Percentiles rank a stretch among this genome's conserved stretches.
These are phyloP conservation scores for Colletotrichum orchidophilum DNA, from an alignment of 2,329 filamentous ascomycete genomes.

Conservation along the genomic window DNA sequence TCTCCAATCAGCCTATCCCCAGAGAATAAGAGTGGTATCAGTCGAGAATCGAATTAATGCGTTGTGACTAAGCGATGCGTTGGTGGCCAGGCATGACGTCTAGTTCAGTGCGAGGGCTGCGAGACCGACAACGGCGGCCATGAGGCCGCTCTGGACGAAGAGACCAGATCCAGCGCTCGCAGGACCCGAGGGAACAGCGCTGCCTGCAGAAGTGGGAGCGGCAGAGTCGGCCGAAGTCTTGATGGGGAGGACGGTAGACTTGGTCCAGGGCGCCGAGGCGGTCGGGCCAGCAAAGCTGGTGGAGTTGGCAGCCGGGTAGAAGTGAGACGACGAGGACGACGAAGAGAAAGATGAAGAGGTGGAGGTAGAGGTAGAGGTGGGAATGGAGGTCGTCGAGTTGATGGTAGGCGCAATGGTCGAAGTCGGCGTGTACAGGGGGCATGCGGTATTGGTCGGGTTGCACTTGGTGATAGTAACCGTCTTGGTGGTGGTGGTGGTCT, in stretches of 20 bases:
- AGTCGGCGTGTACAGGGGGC: constrained; percentile 47
- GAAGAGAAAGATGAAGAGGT: constrained; percentile 9
- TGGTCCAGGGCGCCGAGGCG: constrained; percentile 38
- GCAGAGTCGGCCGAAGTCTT: constrained; percentile 30
- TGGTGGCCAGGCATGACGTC: neutral
- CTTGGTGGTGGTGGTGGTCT: constrained; percentile 55
- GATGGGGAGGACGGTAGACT: constrained; percentile 36
- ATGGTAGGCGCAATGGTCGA: constrained; percentile 38
- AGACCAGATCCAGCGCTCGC: constrained; percentile 47
- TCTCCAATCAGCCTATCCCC: constrained; percentile 41
- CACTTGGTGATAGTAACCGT: constrained; percentile 59
- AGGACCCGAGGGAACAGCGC: constrained; percentile 38
- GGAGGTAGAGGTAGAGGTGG: constrained; percentile 5
- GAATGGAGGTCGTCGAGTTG: constrained; percentile 38
- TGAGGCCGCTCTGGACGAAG: constrained; percentile 49
- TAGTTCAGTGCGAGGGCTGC: constrained; percentile 49
- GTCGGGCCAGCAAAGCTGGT: constrained; percentile 40
- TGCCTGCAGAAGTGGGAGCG: constrained; percentile 32
- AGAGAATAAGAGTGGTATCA: constrained; percentile 37
- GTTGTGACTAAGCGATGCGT: constrained; percentile 13
- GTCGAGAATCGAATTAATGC: constrained; percentile 31
- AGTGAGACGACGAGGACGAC: constrained; percentile 33
- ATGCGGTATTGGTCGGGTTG: constrained; percentile 54
- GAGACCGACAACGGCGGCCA: constrained; percentile 50
- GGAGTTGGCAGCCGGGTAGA: constrained; percentile 46